These are phyloP conservation scores for Kalanchoe fedtschenkoi DNA, from an alignment of 164 flowering plant genomes.

Conservation along the genomic window DNA sequence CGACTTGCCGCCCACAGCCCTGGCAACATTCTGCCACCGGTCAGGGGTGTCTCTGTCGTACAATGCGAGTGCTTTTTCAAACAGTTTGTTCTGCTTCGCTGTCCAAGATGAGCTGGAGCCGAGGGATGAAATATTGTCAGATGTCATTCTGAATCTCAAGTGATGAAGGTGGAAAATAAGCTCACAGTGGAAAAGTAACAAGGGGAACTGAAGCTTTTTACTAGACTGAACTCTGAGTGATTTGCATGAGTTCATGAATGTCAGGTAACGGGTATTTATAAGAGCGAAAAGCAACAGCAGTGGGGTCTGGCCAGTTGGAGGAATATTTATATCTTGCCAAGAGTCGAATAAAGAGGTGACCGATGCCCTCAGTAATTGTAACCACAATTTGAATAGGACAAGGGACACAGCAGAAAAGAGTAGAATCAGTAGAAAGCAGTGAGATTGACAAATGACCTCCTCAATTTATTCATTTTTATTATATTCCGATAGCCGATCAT, in stretches of 20 bases:
- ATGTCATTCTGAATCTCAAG: constrained; percentile 14
- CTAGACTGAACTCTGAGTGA: constrained; percentile 7
- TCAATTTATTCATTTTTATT: not conserved
- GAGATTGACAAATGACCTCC: not conserved
- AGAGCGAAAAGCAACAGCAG: constrained; percentile 15
- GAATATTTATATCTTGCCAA: constrained; percentile 21
- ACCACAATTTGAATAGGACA: constrained; percentile 22
- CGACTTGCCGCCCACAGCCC: constrained; percentile 32
- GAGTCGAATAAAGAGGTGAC: constrained; percentile 15
- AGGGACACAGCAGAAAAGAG: constrained; percentile 8
- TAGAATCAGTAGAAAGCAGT: not conserved
- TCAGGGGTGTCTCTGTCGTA: constrained; percentile 40
- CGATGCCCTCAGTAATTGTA: constrained; percentile 8
- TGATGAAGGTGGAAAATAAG: not conserved
- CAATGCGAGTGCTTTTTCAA: constrained; percentile 28
- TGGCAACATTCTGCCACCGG: constrained; percentile 39
- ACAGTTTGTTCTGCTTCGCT: constrained; percentile 27
- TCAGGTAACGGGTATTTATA: constrained; percentile 21
- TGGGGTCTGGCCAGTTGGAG: constrained; percentile 20
- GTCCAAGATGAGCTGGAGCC: constrained; percentile 31
- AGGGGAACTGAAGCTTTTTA: constrained; percentile 6
- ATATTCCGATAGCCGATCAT: too few relatives aligned
- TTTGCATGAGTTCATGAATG: constrained; percentile 7
- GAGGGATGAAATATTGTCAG: constrained; percentile 17
- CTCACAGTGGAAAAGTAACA: not conserved